Evolutionary conservation across 441 rosid species (phyloP).

Genomic region (Syzygium malaccense): DNA sequence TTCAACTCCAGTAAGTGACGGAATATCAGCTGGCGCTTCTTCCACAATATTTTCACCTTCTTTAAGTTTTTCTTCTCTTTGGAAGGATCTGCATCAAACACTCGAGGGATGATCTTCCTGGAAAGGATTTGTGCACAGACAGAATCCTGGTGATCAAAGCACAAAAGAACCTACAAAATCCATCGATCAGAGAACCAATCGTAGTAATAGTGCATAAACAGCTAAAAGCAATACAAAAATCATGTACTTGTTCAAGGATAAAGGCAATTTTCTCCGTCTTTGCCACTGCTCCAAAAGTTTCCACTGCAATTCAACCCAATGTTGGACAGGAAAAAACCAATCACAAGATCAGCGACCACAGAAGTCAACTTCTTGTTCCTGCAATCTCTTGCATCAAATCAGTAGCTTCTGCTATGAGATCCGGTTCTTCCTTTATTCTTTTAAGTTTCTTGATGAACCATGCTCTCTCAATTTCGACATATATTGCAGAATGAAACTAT

Average conservation of each 20-base stretch:
- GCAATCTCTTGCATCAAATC: conserved; percentile 98
- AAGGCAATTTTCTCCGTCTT: conserved; percentile 70
- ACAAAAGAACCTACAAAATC: not conserved
- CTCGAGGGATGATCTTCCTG: conserved; percentile 33
- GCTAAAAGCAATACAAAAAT: not conserved
- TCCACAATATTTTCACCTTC: too few species aligned
- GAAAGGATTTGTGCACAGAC: conserved; percentile 93
- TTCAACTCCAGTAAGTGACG: too few species aligned
- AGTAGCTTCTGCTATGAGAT: conserved; percentile 91
- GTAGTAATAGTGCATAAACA: not conserved
- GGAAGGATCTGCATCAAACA: too few species aligned
- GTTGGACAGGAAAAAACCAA: not conserved
- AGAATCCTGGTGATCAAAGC: conserved; percentile 87
- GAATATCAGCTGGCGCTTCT: too few species aligned
- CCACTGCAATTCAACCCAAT: conserved; percentile 39
- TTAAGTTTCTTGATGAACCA: conserved; percentile 83
- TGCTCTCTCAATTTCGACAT: conserved; percentile 75
- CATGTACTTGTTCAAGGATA: too few species aligned
- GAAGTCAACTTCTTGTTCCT: conserved; percentile 24
- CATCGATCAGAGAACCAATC: too few species aligned
- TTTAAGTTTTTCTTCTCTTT: too few species aligned
- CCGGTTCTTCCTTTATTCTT: conserved; percentile 86
- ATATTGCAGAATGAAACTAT: too few species aligned
- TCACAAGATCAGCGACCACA: not conserved
- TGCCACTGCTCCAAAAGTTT: conserved; percentile 97